phyloP scores from a whole-genome alignment of 257 asterid genomes.

The Solanum tarapatanum region DNA sequence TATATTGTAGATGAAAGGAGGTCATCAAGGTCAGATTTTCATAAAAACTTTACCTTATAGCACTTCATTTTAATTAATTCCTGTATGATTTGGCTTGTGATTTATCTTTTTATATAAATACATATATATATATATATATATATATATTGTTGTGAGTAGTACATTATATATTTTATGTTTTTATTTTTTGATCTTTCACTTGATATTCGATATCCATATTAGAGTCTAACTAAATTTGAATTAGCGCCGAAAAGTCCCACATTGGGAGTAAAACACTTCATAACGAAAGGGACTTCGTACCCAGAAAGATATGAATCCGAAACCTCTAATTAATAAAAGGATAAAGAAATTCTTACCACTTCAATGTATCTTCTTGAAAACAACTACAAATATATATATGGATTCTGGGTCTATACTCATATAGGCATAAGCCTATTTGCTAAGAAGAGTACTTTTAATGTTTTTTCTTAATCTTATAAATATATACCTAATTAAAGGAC shows the following conservation, averaged over 20 bases:
- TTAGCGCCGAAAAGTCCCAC: too few relatives aligned
- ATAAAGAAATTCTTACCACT: too few relatives aligned
- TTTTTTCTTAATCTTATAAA: too few relatives aligned
- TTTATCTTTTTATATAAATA: neutral
- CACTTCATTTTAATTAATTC: neutral
- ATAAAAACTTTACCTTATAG: neutral
- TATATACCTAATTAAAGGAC: neutral
- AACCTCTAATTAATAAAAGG: too few relatives aligned
- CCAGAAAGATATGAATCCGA: too few relatives aligned
- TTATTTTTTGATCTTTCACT: too few relatives aligned
- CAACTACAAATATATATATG: neutral
- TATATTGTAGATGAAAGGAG: neutral
- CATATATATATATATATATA: neutral
- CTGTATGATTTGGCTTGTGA: neutral
- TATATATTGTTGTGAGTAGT: neutral
- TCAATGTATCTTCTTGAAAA: neutral
- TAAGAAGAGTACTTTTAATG: neutral
- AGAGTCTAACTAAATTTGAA: too few relatives aligned
- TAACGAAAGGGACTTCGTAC: too few relatives aligned
- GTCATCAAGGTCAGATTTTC: neutral
- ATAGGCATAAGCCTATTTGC: neutral
- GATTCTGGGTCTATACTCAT: neutral
- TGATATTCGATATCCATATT: too few relatives aligned
- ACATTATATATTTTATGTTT: neutral
- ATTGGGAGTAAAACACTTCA: too few relatives aligned